Evolutionary conservation across 1,139 yeast species (phyloP).

Genomic region (Taphrina betulina): DNA sequence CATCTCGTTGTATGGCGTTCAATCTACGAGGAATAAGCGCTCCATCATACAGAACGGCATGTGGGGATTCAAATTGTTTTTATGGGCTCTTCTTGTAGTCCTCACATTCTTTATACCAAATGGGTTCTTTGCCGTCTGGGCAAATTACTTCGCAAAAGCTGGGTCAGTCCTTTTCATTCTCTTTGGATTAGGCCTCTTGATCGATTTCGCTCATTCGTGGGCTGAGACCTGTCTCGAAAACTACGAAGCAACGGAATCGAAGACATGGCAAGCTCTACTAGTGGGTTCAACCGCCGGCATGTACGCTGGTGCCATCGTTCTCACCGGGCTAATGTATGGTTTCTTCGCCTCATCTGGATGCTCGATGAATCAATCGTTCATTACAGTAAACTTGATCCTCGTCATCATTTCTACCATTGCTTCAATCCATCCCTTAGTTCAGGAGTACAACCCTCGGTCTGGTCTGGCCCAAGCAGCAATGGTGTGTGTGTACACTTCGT

Average conservation of each 20-base stretch:
- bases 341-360: constrained; percentile 85
- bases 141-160: constrained; percentile 81
- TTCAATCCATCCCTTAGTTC: constrained; percentile 79
- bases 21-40: constrained; percentile 74
- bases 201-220: constrained; percentile 98
- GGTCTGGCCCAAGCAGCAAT: constrained; percentile 96
- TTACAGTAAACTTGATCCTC: constrained; percentile 69
- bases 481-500: constrained; percentile 92
- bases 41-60: constrained; percentile 83
- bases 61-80: constrained; percentile 76
- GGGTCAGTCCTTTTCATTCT: constrained; percentile 83
- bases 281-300: constrained; percentile 83
- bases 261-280: constrained; percentile 72
- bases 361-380: constrained; percentile 85
- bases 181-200: constrained; percentile 83
- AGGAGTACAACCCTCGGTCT: constrained; percentile 89
- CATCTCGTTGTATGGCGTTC: constrained; percentile 64
- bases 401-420: constrained; percentile 63
- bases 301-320: constrained; percentile 70
- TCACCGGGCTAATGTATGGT: constrained; percentile 73
- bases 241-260: constrained; percentile 79
- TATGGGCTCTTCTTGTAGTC: constrained; percentile 59
- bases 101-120: constrained; percentile 81
- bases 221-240: constrained; percentile 93
- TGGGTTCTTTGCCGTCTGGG: constrained; percentile 81